Base-by-base conservation (phyloP, 371 early-diverging fungal genomes). In the Mortierella sp. region DNA sequence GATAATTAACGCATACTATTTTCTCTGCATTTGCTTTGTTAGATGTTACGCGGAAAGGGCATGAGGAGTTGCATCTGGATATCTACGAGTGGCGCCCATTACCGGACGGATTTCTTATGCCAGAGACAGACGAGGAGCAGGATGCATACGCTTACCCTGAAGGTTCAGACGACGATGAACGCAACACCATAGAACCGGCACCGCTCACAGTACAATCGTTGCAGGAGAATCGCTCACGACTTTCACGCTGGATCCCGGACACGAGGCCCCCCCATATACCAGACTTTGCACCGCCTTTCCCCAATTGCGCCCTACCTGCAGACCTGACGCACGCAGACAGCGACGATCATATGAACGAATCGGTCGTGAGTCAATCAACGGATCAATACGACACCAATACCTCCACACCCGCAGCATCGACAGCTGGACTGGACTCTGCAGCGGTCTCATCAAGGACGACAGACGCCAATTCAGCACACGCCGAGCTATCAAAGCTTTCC, bases 61-160 rank as follows among this genome's bases (percentile, higher is more conserved):
- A 76, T 21, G 74, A 58, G n/a, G 50, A 70, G 34, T 28, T 68
- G 63, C 47, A 45, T 38, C 3, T 71, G 31, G 74, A 76, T 70
- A 63, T 80, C 21, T 86, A 86, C 70, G 87, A 86, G n/a, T 86
- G 87, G 87, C 82, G 70, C 42, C 73, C 76, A 38, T 70, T 86
- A 7, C 83, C 87, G 3, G 78, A 77, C 28, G 78, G 83, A 10
- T 80, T 86, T 74, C 34, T 78, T 24, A 75, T 86, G 78, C 87
- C 87, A 45, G 75, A 73, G 71, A 86, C 87, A 11, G 87, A 82
- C 16, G 83, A 86, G 31, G 87, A 82, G 45, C 87, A 86, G 78
- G 87, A 86, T 34, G 87, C 74, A 11, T 86, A 80, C 60, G 87
- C 87, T 11, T 86, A 86, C 73, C 83, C 87, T n/a, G 84, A 84